Evolutionary conservation across 257 asterid genomes (phyloP).

Genomic region (Osmanthus fragrans): DNA sequence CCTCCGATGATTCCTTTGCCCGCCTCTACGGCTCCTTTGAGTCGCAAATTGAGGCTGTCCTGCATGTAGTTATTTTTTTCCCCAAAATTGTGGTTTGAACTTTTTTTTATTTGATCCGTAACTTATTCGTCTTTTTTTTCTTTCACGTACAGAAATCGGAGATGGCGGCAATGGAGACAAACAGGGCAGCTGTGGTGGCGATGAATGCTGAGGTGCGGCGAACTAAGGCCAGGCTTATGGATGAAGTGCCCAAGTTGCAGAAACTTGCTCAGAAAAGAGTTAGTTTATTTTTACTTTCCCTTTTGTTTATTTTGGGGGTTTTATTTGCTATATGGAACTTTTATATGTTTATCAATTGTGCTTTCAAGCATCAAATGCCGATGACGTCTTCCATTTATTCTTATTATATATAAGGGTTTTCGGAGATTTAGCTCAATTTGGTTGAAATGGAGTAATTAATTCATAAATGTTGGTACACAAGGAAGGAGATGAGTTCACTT

Average conservation of each 20-base stretch:
- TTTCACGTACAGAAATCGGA: slow-evolving; percentile 50
- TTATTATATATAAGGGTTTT: background rate
- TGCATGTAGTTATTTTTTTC: slow-evolving; percentile 34
- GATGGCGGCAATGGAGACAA: slow-evolving; percentile 62
- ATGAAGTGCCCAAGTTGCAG: slow-evolving; percentile 76
- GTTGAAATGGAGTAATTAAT: background rate
- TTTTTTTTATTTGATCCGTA: background rate
- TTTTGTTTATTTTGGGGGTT: background rate
- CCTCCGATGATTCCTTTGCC: slow-evolving; percentile 70
- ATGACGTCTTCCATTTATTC: background rate
- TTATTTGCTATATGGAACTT: background rate
- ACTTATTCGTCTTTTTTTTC: background rate
- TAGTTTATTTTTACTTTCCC: background rate
- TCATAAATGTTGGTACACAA: background rate
- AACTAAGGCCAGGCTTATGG: slow-evolving; percentile 72
- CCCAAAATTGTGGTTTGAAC: background rate
- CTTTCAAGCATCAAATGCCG: background rate
- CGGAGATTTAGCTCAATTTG: background rate
- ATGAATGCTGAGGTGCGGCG: slow-evolving; percentile 91
- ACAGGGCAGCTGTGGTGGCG: slow-evolving; percentile 88
- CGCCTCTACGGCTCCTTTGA: slow-evolving; percentile 68
- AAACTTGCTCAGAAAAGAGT: slow-evolving; percentile 80
- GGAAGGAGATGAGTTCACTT: background rate
- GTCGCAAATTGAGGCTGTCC: slow-evolving; percentile 64
- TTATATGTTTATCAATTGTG: background rate